Base-by-base conservation (phyloP, 225 moss, liverwort and hornwort genomes). In the Climacium dendroides region DNA sequence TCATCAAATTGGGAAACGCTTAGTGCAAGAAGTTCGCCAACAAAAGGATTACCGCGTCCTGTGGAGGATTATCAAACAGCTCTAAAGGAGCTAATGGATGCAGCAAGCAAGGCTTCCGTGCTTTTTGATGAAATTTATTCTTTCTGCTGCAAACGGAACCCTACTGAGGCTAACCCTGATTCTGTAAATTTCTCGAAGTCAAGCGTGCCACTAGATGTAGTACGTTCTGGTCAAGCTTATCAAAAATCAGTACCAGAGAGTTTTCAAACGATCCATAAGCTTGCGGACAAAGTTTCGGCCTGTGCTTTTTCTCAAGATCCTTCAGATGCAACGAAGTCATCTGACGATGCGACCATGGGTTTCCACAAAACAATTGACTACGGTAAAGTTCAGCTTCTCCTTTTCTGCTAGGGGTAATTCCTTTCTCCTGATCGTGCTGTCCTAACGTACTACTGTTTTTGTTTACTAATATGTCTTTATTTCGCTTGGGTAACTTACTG, bases 51-150 rank as follows among this genome's bases (percentile, higher is more conserved):
- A 63, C 89, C 90, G 26, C 92, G 92, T 79, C 91, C 94, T 57
- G 84, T 91, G 78, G 94, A 96, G 83, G 92, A 93, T 6, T 96
- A 96, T 85, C 91, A 92, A 76, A 89, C 47, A 71, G 93, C 91
- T 62, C 86, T 96, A 80, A 93, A 93, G 86, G 95, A 96, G 71
- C 85, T 96, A 59, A 76, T 84, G 86, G 92, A 93, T 83, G 93
- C 94, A 82, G 93, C 93, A 76, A 92, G 87, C 82, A 94, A 90
- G 83, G 94, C 93, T 58, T 90, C 93, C 50, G 60, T 87, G 52
- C 90, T 96, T 39, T 94, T 92, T 88, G 89, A 90, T 58, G 92
- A 96, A 84, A 87, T 96, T 62, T 90, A 89, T 76, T 89, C 90
- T 8, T 86, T 87, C 78, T 91, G 89, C 73, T 74, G 83, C 80